These are phyloP conservation scores for Corylus avellana DNA, from an alignment of 306 rosid genomes.

Conservation along the genomic window DNA sequence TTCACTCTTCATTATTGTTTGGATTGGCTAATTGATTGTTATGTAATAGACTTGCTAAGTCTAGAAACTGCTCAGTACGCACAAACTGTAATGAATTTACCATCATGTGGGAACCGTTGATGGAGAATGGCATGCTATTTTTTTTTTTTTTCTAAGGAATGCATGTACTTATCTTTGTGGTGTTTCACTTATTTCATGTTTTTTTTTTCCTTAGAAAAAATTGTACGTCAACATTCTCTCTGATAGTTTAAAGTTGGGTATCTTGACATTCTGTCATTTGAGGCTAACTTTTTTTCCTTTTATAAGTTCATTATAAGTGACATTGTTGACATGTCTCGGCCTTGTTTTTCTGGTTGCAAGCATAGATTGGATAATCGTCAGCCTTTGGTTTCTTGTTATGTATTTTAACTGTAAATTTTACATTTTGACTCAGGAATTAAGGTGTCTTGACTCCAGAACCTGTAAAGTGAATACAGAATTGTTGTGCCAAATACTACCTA, in stretches of 20 bases:
- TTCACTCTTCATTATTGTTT: neutral
- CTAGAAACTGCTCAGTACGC: neutral
- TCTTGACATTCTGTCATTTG: neutral
- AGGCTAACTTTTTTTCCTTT: neutral
- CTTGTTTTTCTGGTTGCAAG: neutral
- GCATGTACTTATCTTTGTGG: too few species aligned
- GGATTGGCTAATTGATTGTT: neutral
- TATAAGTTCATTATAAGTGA: neutral
- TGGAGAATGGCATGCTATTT: neutral
- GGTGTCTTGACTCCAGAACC: conserved; percentile 24
- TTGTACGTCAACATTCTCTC: neutral
- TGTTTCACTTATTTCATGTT: too few species aligned
- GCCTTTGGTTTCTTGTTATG: conserved; percentile 3
- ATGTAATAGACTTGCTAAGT: neutral
- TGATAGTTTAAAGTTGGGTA: neutral
- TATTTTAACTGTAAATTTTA: neutral
- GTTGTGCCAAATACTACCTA: too few species aligned
- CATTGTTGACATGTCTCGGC: neutral
- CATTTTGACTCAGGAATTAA: conserved; percentile 42
- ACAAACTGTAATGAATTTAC: neutral
- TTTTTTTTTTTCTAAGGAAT: too few species aligned
- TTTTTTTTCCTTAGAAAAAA: too few species aligned
- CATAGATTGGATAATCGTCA: neutral
- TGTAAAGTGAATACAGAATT: conserved; percentile 18
- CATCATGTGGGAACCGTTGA: neutral